Conservation (phyloP, 2,329 filamentous ascomycete genomes). For the Ophiosphaerella herpotricha region DNA sequence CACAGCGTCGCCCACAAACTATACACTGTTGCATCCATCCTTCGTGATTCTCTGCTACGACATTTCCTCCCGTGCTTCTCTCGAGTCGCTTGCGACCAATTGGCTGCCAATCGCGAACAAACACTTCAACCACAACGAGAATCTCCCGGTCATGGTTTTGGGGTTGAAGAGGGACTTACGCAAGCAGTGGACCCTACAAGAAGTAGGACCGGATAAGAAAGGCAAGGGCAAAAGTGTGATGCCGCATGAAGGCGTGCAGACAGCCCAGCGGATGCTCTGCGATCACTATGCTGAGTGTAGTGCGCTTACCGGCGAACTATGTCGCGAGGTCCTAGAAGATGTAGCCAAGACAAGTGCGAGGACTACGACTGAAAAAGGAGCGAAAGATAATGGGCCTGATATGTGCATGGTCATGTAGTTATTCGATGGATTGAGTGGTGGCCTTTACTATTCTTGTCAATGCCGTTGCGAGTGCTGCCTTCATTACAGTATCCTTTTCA, state of each 20-base stretch:
- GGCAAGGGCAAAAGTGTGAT: slow-evolving; percentile 51
- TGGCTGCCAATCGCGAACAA: slow-evolving; percentile 53
- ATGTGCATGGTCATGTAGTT: slow-evolving; percentile 14
- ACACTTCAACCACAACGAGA: slow-evolving; percentile 59
- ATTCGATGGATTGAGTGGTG: background rate
- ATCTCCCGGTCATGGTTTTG: slow-evolving; percentile 62
- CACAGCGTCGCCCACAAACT: slow-evolving; percentile 61
- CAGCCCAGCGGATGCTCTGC: slow-evolving; percentile 64
- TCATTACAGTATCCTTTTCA: no score
- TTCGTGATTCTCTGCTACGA: slow-evolving; percentile 64
- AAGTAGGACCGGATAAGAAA: slow-evolving; percentile 41
- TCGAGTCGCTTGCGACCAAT: slow-evolving; percentile 52
- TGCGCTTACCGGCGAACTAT: slow-evolving; percentile 63
- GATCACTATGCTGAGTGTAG: slow-evolving; percentile 68
- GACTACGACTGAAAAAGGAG: slow-evolving; percentile 61
- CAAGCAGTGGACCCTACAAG: slow-evolving; percentile 47
- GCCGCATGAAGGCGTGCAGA: slow-evolving; percentile 54
- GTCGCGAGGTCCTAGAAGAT: slow-evolving; percentile 64
- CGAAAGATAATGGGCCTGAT: slow-evolving; percentile 49
- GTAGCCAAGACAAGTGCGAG: slow-evolving; percentile 62
- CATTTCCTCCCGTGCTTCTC: slow-evolving; percentile 57
- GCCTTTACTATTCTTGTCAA: background rate
- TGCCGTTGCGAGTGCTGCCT: no score
- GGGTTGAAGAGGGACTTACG: slow-evolving; percentile 64
- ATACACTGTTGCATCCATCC: slow-evolving; percentile 58